Evolutionary conservation across 805 yeast genomes (phyloP), one percentile per base, ranked within the genome.

Genomic region (Zygoascus bituminiphila): DNA sequence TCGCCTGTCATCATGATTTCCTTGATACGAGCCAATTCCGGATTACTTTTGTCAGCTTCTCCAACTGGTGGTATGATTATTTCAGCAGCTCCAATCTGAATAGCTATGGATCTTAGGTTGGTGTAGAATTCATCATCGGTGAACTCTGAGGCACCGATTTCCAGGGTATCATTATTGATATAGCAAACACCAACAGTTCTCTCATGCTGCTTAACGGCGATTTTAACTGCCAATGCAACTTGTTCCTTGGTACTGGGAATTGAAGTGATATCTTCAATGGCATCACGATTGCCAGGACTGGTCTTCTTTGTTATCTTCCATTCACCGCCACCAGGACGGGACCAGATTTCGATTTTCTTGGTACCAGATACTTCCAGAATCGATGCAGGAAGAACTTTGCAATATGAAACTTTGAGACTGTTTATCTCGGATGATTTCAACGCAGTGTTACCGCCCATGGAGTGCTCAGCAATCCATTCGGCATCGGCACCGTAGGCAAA

Each of bases 81-180:
- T 62, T 93, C 98, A 58, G 84, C 86, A 5, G 88, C 87, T 19
- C 95, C 96, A 31, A 88, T 69, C 63, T 93, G 99, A 56, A 93
- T 83, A 50, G 89, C 64, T 44, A 88, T 72, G 42, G 94, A 81
- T 63, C 93, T 98, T 53, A 91, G 65, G 60, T 89, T 91, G 1
- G 95, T 81, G 57, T 77, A 88, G 8, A 88, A 72, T 43, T 91
- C 98, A 60, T 87, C 88, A 62, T 93, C 99, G 8, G 76, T 76
- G 54, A 91, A 84, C 61, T 89, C 95, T 15, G 82, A 67, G 45
- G 88, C 67, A 19, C 93, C 88, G 26, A 93, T 71, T 26, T 72
- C 71, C 51, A 77, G 76, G 42, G 76, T 72, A 57, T 80, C 80
- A 35, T 87, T 78, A 61, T 93, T 95, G 25, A 87, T 73, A 58